Percentiles rank a stretch among this genome's conserved stretches.
Evolutionary conservation across 2,329 filamentous ascomycete genomes (phyloP).

Genomic region (Polychaeton citri): DNA sequence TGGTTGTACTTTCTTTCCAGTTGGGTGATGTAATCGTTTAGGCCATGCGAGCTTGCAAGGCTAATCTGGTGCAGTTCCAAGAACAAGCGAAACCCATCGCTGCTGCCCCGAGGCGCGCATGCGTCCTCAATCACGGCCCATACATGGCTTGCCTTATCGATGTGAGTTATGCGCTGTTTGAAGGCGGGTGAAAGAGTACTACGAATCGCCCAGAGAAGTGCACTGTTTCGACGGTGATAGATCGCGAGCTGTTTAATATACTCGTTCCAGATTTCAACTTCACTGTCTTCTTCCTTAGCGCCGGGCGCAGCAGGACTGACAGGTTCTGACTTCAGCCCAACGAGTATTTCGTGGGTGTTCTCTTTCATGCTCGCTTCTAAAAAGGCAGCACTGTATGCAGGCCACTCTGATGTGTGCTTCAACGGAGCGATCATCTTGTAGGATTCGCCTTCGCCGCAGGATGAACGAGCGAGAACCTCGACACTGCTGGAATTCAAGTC

Average conservation of each 20-base stretch:
- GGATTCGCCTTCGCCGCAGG: conserved; percentile 17
- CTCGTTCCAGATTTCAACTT: conserved; percentile 19
- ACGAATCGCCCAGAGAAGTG: conserved; percentile 13
- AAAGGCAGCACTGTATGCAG: conserved; percentile 14
- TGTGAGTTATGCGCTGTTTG: conserved; percentile 12
- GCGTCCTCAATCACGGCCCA: conserved; percentile 17
- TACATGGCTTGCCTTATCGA: conserved; percentile 11
- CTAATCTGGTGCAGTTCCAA: conserved; percentile 13
- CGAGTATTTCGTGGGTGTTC: conserved; percentile 17
- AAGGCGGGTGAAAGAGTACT: conserved; percentile 12
- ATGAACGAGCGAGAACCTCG: conserved; percentile 16
- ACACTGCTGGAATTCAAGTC: conserved; percentile 15
- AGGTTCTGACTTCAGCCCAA: conserved; percentile 16
- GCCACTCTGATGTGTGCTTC: conserved; percentile 13
- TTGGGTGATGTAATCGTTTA: conserved; percentile 15
- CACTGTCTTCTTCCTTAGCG: conserved; percentile 7
- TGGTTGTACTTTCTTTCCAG: conserved; percentile 14
- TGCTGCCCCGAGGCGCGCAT: conserved; percentile 16
- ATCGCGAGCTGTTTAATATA: conserved; percentile 21
- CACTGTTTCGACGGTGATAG: conserved; percentile 17
- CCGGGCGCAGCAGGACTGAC: conserved; percentile 5
- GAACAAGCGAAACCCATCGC: conserved; percentile 14
- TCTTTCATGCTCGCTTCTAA: conserved; percentile 17
- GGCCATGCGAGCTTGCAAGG: conserved; percentile 7
- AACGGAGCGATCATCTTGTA: conserved; percentile 12